These are phyloP conservation scores for Geotrichum ghanense DNA, from an alignment of 805 yeast species.

Conservation along the genomic window DNA sequence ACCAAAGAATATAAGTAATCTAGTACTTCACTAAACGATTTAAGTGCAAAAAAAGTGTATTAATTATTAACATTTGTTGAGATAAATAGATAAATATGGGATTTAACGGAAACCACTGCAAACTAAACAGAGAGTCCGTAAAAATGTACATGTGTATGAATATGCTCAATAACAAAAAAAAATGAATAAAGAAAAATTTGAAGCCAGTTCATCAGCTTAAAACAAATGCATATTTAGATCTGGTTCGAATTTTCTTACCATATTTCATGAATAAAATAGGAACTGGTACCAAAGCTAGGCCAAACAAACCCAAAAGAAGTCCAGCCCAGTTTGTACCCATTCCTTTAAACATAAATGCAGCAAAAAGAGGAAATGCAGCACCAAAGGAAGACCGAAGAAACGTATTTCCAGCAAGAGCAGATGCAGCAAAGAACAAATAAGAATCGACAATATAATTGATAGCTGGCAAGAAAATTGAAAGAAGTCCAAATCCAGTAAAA, in stretches of 20 bases:
- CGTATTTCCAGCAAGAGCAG: constrained; percentile 67
- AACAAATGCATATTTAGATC: constrained; percentile 44
- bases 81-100: too few species aligned
- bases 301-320: constrained; percentile 52
- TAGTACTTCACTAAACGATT: too few species aligned
- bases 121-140: too few species aligned
- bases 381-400: constrained; percentile 59
- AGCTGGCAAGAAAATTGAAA: constrained; percentile 56
- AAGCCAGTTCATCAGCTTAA: neutral
- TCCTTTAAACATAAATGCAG: constrained; percentile 53
- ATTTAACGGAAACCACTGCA: too few species aligned
- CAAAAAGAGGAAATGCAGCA: constrained; percentile 63
- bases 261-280: constrained; percentile 54
- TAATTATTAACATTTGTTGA: too few species aligned
- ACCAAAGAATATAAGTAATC: too few species aligned
- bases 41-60: too few species aligned
- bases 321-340: constrained; percentile 78
- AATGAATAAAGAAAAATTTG: too few species aligned
- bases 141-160: too few species aligned
- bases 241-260: constrained; percentile 45
- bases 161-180: too few species aligned
- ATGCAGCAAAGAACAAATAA: constrained; percentile 62
- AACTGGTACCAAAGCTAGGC: constrained; percentile 47
- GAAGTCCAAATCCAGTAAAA: constrained; percentile 56
- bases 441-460: constrained; percentile 64